Percentiles rank a stretch among this genome's conserved stretches.
Conservation (phyloP, 768 basidiomycete genomes). For the Podaxis rugospora region DNA sequence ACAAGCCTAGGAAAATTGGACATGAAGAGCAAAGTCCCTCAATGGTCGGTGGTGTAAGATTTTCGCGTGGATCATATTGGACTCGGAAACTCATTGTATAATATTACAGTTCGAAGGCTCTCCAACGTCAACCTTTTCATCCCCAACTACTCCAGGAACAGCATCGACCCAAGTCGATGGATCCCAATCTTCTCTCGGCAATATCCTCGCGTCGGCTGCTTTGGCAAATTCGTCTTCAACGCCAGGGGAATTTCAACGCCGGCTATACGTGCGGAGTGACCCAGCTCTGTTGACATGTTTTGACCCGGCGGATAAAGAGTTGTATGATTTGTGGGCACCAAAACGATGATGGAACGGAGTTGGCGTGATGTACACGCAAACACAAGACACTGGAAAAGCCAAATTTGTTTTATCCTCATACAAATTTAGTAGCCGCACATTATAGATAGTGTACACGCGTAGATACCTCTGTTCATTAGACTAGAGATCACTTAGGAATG, state of each 20-base stretch:
- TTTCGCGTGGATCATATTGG: neutral
- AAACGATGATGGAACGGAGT: conserved; percentile 23
- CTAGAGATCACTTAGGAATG: conserved; percentile 43
- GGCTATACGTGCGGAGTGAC: conserved; percentile 56
- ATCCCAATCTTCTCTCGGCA: conserved; percentile 20
- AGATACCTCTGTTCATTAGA: conserved; percentile 12
- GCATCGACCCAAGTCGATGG: conserved; percentile 25
- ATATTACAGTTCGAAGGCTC: conserved; percentile 16
- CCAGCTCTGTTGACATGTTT: conserved; percentile 68
- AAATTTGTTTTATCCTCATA: neutral
- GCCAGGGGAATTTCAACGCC: conserved; percentile 17
- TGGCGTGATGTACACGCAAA: neutral
- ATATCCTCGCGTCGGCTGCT: neutral
- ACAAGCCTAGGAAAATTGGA: neutral
- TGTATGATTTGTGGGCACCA: conserved; percentile 77
- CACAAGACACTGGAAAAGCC: neutral
- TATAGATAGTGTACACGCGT: conserved; percentile 4
- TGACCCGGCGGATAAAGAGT: conserved; percentile 68
- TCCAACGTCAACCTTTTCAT: conserved; percentile 31
- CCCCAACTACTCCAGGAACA: conserved; percentile 19
- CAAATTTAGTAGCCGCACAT: neutral
- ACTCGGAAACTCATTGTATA: neutral
- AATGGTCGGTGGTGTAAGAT: conserved; percentile 1
- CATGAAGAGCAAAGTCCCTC: neutral
- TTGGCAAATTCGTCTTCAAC: neutral